Evolutionary conservation across 2,329 filamentous ascomycete species (phyloP).

Genomic region (Cytospora piceae): DNA sequence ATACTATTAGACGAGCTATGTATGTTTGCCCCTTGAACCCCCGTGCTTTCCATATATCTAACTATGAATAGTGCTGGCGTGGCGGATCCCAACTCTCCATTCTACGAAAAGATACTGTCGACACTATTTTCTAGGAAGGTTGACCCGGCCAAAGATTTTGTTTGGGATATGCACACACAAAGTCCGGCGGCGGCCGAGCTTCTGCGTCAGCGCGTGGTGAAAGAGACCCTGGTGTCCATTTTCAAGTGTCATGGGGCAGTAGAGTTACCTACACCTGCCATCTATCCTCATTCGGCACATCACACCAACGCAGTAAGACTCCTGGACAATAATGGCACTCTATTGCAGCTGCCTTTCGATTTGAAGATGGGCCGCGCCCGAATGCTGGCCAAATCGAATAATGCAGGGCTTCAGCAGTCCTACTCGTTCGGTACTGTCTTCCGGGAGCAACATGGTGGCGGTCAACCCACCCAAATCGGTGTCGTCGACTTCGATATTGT

Average conservation of each 20-base stretch:
- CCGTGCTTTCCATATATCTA: too few species aligned
- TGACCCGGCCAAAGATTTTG: conserved; percentile 79
- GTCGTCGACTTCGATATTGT: conserved; percentile 97
- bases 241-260: conserved; percentile 91
- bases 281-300: conserved; percentile 82
- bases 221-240: conserved; percentile 73
- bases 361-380: conserved; percentile 87
- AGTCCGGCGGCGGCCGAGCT: conserved; percentile 61
- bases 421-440: conserved; percentile 90
- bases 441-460: conserved; percentile 75
- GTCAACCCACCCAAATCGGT: conserved; percentile 79
- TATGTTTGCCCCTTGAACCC: background rate
- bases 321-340: conserved; percentile 80
- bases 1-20: conserved; percentile 82
- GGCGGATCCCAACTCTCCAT: conserved; percentile 80
- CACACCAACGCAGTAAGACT: conserved; percentile 80
- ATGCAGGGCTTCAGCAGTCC: conserved; percentile 70
- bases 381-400: conserved; percentile 72
- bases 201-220: conserved; percentile 73
- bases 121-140: conserved; percentile 78
- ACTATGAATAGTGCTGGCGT: conserved; percentile 59
- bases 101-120: conserved; percentile 88
- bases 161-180: conserved; percentile 72
- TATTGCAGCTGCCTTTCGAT: conserved; percentile 93
- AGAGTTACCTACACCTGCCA: conserved; percentile 71